phyloP scores from a whole-genome alignment of 345 rosid species.

The Hirschfeldia incana region DNA sequence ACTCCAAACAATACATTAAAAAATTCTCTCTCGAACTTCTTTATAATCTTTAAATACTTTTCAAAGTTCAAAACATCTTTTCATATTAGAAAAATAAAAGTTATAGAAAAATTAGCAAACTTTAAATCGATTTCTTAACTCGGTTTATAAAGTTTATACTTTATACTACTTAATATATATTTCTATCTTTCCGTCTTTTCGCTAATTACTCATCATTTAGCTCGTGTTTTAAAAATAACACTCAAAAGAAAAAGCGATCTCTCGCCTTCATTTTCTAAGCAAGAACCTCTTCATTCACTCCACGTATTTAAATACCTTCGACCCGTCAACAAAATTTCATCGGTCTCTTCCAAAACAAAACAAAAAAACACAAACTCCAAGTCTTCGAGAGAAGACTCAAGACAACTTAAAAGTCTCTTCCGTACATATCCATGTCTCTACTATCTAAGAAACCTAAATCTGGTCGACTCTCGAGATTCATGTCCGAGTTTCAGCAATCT shows the following conservation, averaged over 20 bases:
- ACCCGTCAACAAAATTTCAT: slow-evolving; percentile 16
- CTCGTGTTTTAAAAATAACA: slow-evolving; percentile 5
- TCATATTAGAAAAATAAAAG: background rate
- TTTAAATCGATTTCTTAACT: slow-evolving; percentile 9
- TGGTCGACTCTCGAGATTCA: slow-evolving; percentile 54
- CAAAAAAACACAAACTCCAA: slow-evolving; percentile 4
- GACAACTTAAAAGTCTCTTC: slow-evolving; percentile 6
- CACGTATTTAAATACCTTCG: slow-evolving; percentile 27
- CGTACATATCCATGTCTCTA: slow-evolving; percentile 51
- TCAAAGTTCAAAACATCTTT: slow-evolving; percentile 2
- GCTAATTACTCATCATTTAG: slow-evolving; percentile 33
- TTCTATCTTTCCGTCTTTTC: slow-evolving; percentile 21
- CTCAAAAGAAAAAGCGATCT: slow-evolving; percentile 5
- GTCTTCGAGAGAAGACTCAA: background rate
- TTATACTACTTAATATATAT: background rate
- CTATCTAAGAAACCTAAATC: slow-evolving; percentile 55
- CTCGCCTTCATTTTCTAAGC: slow-evolving; percentile 30
- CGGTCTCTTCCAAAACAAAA: background rate
- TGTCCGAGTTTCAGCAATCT: slow-evolving; percentile 67
- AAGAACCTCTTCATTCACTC: slow-evolving; percentile 7
- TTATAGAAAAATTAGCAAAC: background rate
- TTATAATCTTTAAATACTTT: background rate
- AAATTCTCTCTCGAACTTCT: background rate
- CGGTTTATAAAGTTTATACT: background rate
- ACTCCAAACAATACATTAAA: background rate